Evolutionary conservation across 1,284 basidiomycete genomes (phyloP).

Genomic region (Acaromyces ingoldii): DNA sequence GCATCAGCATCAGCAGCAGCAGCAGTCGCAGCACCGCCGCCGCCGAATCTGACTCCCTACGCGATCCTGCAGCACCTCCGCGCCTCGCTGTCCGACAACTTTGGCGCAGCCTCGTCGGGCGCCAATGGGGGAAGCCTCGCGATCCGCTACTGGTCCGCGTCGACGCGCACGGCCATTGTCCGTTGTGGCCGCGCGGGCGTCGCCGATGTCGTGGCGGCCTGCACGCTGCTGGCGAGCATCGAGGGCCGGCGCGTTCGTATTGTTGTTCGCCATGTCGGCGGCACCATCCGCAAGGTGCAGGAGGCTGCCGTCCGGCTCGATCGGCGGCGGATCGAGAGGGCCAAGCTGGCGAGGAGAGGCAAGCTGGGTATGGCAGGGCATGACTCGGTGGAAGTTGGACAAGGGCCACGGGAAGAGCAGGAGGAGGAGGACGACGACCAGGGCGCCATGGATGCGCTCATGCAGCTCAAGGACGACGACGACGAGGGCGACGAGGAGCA

Average conservation of each 20-base stretch:
- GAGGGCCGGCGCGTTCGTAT: not conserved
- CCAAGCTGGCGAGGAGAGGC: too few relatives aligned
- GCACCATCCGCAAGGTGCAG: slow-evolving; percentile 6
- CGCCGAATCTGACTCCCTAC: too few relatives aligned
- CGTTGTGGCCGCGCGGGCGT: not conserved
- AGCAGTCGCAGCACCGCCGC: too few relatives aligned
- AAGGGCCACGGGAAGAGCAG: too few relatives aligned
- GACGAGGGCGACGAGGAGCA: too few relatives aligned
- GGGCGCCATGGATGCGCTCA: too few relatives aligned
- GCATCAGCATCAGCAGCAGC: too few relatives aligned
- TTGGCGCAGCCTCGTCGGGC: not conserved
- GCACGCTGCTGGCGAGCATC: not conserved
- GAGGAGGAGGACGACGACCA: too few relatives aligned
- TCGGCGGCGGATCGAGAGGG: not conserved
- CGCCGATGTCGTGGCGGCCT: not conserved
- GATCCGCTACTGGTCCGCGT: not conserved
- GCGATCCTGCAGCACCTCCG: too few relatives aligned
- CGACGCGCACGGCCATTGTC: not conserved
- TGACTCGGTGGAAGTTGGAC: too few relatives aligned
- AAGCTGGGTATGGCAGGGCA: too few relatives aligned
- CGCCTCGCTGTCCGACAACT: not conserved
- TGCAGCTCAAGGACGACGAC: too few relatives aligned
- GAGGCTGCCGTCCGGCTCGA: not conserved
- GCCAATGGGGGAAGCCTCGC: not conserved
- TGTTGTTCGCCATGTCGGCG: not conserved